Base-by-base conservation (phyloP, 1,284 basidiomycete species). In the Amylostereum areolatum region DNA sequence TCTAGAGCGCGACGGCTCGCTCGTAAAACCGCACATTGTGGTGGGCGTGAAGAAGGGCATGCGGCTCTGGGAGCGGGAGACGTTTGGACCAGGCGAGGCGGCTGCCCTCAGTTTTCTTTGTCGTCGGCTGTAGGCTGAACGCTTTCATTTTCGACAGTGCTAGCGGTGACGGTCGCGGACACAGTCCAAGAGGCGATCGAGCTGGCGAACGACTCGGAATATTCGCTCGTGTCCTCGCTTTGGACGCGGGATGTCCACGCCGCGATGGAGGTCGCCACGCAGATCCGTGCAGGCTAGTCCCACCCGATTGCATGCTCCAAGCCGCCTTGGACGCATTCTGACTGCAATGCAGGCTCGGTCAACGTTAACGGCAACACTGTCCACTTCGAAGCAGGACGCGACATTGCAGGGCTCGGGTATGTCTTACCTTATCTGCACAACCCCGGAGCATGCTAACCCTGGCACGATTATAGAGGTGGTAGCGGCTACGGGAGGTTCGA, bases 11-110 rank as follows among this genome's bases (percentile, higher is more conserved):
- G 56, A 70, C 12, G 72, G 72, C 2, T 64, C 73, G 0, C 58
- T 80, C 3, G 67, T 84, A 18, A 71, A 77, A 55, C 82, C 80
- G 29, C 77, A 81, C 59, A 55, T 85, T 9, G 54, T 85, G 6
- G 61, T 59, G 6, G 73, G 69, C 12, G 74, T 78, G 24, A 74
- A 69, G 42, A 66, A 69, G 1, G 71, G 73, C 1, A 82, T 80
- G 75, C 56, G 65, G 25, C 51, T 79, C 3, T 80, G 76, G 74
- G 68, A 77, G 32, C 60, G 74, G 29, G 81, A 85, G 61, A 73
- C 72, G 10, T 85, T 85, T 57, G 82, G 78, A 1, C 83, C 82
- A 32, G 73, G 79, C 67, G 62, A 57, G 60, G 59, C 55, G 8
- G 18, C 61, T 12, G 49, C 61, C 45, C 52, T 18, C 18, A 18